Base-by-base conservation (phyloP, 2,329 filamentous ascomycete species). In the Onygenales sp. region DNA sequence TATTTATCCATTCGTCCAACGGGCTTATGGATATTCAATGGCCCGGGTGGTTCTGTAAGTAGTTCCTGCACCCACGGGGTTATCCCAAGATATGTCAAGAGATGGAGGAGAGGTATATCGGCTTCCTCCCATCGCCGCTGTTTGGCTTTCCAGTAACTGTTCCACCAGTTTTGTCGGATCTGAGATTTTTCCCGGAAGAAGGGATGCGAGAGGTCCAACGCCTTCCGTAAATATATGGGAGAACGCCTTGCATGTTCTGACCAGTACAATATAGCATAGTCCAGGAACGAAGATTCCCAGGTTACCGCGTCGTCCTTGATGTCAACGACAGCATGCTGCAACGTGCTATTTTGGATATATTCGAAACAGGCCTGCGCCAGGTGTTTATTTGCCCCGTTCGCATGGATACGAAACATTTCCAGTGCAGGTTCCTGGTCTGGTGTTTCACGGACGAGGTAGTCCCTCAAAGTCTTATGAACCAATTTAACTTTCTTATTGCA, bases 381-480 rank as follows among this genome's bases (percentile, higher is more conserved):
- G 9, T 39, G 9, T 39, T 9, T n/a, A 7, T 39, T 4, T 9
- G 36, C 36, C 13, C 7, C 6, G 2, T 39, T 7, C 7, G 6
- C 13, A 3, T 39, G 36, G 13, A 39, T 39, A n/a, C 13, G 13
- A 39, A 39, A 39, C 6, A n/a, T n/a, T n/a, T 39, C 13, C 36
- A 39, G 13, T n/a, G 36, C 36, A 10, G 9, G 9, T 10, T 39
- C 36, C 13, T 39, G 9, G 43, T 60, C 51, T 21, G 41, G 50
- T 38, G 43, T 51, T 54, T 60, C 44, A 8, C 62, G 54, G 21
- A 61, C 36, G 7, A 66, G 54, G 51, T 65, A 67, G 32, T 68
- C 64, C 45, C 62, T 63, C 8, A 57, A 63, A 43, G 62, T 66
- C 54, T 66, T 57, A 57, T 68, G 65, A 13, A 67, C 52, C 31